These are phyloP conservation scores for Taphrina deformans DNA, from an alignment of 1,139 yeast genomes.

Conservation along the genomic window DNA sequence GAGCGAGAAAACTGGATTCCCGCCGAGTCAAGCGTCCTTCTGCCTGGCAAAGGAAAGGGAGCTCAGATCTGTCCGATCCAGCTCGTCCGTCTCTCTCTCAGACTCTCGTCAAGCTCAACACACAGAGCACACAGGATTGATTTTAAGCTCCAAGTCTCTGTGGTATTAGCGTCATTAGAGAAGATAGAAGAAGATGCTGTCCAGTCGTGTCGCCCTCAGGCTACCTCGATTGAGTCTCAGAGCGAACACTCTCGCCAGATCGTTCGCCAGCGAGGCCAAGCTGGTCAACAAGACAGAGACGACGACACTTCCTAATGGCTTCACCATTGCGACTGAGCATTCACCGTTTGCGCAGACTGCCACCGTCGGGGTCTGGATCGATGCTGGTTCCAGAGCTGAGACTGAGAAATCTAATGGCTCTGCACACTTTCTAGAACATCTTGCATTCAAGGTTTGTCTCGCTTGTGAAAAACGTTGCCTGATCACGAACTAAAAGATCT, in stretches of 20 bases:
- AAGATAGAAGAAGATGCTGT: slow-evolving; percentile 1
- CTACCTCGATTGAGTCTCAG: slow-evolving; percentile 12
- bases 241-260: slow-evolving; percentile 1
- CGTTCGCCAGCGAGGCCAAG: slow-evolving; percentile 20
- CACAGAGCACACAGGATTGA: neutral
- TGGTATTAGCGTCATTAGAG: too few relatives aligned
- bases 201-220: slow-evolving; percentile 19
- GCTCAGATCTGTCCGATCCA: slow-evolving; percentile 1
- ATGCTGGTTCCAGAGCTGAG: slow-evolving; percentile 98
- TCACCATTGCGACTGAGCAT: slow-evolving; percentile 83
- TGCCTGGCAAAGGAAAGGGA: neutral
- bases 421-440: slow-evolving; percentile 94
- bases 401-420: slow-evolving; percentile 82
- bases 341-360: slow-evolving; percentile 91
- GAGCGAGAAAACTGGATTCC: neutral
- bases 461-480: neutral
- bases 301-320: slow-evolving; percentile 73
- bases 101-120: neutral
- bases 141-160: neutral
- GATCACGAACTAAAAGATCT: neutral
- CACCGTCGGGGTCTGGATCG: slow-evolving; percentile 82
- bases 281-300: slow-evolving; percentile 54
- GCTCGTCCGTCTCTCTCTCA: neutral
- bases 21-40: neutral
- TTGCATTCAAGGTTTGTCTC: slow-evolving; percentile 66